Conservation (phyloP, 164 flowering plant genomes). For the Aristolochia contorta region DNA sequence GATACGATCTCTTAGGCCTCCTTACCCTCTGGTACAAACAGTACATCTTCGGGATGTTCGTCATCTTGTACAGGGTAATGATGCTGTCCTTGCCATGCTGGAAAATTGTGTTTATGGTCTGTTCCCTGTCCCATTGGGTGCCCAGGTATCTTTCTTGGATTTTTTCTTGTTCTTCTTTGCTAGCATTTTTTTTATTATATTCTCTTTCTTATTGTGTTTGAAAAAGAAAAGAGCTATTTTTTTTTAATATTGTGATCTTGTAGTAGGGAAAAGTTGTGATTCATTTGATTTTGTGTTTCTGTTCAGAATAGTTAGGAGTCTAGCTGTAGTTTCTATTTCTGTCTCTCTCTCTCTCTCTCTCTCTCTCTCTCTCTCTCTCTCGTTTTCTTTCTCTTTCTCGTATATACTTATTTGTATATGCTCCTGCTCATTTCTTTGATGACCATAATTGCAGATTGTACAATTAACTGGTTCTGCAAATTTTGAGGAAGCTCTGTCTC, state of each 20-base stretch:
- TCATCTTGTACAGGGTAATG: slow-evolving; percentile 43
- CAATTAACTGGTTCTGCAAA: slow-evolving; percentile 95
- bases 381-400: too few species aligned
- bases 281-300: background rate
- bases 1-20: slow-evolving; percentile 89
- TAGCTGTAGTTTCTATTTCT: too few species aligned
- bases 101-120: slow-evolving; percentile 75
- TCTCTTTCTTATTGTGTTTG: background rate
- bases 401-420: background rate
- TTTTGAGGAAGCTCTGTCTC: slow-evolving; percentile 94
- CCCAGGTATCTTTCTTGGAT: slow-evolving; percentile 52
- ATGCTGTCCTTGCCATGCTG: slow-evolving; percentile 51
- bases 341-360: too few species aligned
- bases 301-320: too few species aligned
- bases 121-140: slow-evolving; percentile 94
- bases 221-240: background rate
- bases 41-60: slow-evolving; percentile 74
- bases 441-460: slow-evolving; percentile 57
- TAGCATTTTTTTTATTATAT: background rate
- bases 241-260: background rate
- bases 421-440: background rate
- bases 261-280: background rate
- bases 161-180: background rate
- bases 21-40: slow-evolving; percentile 87
- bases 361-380: too few species aligned